Evolutionary conservation across 192 early-diverging fungal genomes (phyloP).

Genomic region (Coemansia sp.): DNA sequence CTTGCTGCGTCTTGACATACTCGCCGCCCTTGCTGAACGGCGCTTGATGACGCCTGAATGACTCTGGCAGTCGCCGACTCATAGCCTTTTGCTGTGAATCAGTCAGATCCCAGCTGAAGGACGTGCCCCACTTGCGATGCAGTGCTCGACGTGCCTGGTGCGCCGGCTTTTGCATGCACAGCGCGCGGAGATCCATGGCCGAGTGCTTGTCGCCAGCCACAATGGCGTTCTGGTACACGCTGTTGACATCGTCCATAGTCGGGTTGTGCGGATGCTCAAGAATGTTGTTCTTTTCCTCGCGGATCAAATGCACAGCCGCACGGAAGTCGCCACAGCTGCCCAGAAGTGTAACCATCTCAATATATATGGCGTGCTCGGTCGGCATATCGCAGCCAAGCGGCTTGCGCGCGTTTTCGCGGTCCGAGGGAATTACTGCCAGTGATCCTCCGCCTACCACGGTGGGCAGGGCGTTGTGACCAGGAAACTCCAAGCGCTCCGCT

Average conservation of each 20-base stretch:
- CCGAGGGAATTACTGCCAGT: conserved; percentile 38
- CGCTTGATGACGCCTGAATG: conserved; percentile 33
- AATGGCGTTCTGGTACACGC: conserved; percentile 60
- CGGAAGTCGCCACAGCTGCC: conserved; percentile 61
- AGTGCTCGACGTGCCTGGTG: conserved; percentile 45
- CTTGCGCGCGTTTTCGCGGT: conserved; percentile 48
- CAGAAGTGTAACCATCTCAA: conserved; percentile 70
- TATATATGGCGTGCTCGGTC: conserved; percentile 61
- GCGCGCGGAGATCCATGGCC: conserved; percentile 49
- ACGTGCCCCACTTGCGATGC: conserved; percentile 65
- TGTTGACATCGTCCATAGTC: conserved; percentile 54
- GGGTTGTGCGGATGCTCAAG: conserved; percentile 49
- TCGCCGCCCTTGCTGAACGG: conserved; percentile 49
- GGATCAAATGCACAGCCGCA: conserved; percentile 58
- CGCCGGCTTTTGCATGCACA: conserved; percentile 57
- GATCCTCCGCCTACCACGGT: conserved; percentile 31
- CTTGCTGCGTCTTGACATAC: conserved; percentile 21
- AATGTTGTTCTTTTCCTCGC: conserved; percentile 47
- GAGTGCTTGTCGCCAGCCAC: conserved; percentile 59
- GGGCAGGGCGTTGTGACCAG: conserved; percentile 31
- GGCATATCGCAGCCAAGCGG: conserved; percentile 59
- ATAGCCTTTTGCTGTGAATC: conserved; percentile 44
- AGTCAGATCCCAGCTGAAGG: conserved; percentile 57
- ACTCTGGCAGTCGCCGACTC: conserved; percentile 52
- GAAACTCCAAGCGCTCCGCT: conserved; percentile 32